These are phyloP conservation scores for Rubus idaeus DNA, from an alignment of 306 rosid species.

Conservation along the genomic window DNA sequence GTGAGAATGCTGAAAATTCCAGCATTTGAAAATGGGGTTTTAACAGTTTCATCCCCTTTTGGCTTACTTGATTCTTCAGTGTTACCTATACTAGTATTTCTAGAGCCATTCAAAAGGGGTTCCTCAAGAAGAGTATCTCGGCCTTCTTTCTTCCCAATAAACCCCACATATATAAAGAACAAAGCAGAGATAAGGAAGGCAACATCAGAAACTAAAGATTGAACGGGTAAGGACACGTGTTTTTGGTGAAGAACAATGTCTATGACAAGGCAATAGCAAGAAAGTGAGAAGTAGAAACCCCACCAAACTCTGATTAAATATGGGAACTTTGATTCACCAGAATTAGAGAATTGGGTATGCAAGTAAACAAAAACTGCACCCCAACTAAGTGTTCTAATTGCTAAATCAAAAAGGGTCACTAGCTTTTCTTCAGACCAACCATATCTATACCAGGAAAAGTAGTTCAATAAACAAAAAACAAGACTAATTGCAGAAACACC, in stretches of 20 bases:
- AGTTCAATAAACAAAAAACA: constrained; percentile 41
- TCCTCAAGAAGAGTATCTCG: constrained; percentile 48
- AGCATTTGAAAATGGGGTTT: constrained; percentile 53
- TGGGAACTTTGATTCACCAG: constrained; percentile 27
- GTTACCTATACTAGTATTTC: constrained; percentile 14
- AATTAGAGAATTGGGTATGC: constrained; percentile 22
- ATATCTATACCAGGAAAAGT: constrained; percentile 44
- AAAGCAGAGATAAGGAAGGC: constrained; percentile 43
- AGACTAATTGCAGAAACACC: constrained; percentile 39
- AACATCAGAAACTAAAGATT: constrained; percentile 44
- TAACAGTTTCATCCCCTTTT: constrained; percentile 37
- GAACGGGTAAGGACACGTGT: constrained; percentile 32
- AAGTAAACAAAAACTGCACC: constrained; percentile 42
- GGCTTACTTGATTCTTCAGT: constrained; percentile 30
- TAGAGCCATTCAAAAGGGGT: constrained; percentile 60
- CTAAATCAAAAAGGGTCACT: constrained; percentile 47
- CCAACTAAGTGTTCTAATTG: constrained; percentile 47
- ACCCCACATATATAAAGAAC: constrained; percentile 44
- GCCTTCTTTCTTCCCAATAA: constrained; percentile 32
- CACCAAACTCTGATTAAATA: constrained; percentile 51
- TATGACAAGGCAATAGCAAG: constrained; percentile 43
- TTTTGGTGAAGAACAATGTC: constrained; percentile 39
- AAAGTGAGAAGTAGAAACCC: constrained; percentile 48
- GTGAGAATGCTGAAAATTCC: constrained; percentile 69
- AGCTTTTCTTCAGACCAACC: constrained; percentile 39